Conservation (phyloP, 768 basidiomycete genomes). For the Leccinum arenicola region DNA sequence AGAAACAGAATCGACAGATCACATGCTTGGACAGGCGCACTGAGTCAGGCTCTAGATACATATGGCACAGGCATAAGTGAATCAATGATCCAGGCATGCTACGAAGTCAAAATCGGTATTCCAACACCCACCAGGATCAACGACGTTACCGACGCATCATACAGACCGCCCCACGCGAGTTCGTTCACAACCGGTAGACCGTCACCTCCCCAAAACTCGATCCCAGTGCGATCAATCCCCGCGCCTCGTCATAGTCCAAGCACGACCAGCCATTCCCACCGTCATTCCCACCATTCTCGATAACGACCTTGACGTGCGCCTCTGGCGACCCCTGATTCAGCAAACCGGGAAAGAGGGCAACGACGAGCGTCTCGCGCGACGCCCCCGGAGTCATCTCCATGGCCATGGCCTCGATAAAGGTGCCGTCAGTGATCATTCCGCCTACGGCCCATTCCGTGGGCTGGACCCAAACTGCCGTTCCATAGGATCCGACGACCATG, state of each 20-base stretch:
- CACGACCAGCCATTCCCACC: conserved; percentile 42
- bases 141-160: not conserved
- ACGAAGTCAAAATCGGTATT: not conserved
- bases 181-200: conserved; percentile 28
- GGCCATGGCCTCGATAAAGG: conserved; percentile 13
- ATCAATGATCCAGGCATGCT: not conserved
- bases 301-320: conserved; percentile 31
- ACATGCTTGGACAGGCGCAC: not conserved
- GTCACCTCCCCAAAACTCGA: conserved; percentile 47
- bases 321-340: conserved; percentile 16
- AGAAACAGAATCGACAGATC: not conserved
- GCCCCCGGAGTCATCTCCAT: conserved; percentile 14
- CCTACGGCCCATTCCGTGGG: conserved; percentile 45
- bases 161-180: not conserved
- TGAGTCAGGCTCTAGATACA: not conserved
- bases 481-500: conserved; percentile 51
- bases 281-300: conserved; percentile 25
- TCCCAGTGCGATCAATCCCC: conserved; percentile 52
- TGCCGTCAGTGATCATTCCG: conserved; percentile 34
- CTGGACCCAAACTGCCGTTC: conserved; percentile 63
- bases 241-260: conserved; percentile 59
- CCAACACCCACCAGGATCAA: not conserved
- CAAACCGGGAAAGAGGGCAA: conserved; percentile 49
- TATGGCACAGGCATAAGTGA: not conserved
- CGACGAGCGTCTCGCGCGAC: conserved; percentile 41